These are phyloP conservation scores for Kuraishia hungarica DNA, from an alignment of 805 yeast species.

Conservation along the genomic window DNA sequence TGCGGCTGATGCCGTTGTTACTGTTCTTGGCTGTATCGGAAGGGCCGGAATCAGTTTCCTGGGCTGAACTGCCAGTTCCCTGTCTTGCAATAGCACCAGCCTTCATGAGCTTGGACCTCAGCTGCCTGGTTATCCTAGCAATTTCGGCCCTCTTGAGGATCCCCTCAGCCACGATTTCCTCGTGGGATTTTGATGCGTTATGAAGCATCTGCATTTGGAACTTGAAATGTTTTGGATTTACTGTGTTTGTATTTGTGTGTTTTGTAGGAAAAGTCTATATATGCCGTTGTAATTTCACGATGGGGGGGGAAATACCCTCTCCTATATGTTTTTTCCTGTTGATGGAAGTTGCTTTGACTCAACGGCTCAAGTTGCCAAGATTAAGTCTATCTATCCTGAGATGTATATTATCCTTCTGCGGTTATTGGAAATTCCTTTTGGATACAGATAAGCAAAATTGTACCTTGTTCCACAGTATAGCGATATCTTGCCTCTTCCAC, in stretches of 20 bases:
- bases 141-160: conserved; percentile 36
- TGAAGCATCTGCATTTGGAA: conserved; percentile 1
- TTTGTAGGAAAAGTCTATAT: no score
- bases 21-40: neutral
- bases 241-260: neutral
- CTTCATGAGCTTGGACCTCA: conserved; percentile 30
- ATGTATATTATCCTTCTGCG: neutral
- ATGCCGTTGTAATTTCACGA: no score
- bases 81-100: conserved; percentile 26
- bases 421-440: neutral
- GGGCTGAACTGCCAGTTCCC: neutral
- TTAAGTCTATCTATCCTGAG: no score
- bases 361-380: neutral
- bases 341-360: neutral
- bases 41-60: neutral
- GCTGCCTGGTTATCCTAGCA: conserved; percentile 34
- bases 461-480: neutral
- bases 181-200: conserved; percentile 10
- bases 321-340: neutral
- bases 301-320: neutral
- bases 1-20: neutral
- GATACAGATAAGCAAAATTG: neutral
- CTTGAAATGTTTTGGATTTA: neutral
- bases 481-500: neutral
- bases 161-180: conserved; percentile 33